phyloP scores from a whole-genome alignment of 306 rosid species.

The Vigna nakashimae region DNA sequence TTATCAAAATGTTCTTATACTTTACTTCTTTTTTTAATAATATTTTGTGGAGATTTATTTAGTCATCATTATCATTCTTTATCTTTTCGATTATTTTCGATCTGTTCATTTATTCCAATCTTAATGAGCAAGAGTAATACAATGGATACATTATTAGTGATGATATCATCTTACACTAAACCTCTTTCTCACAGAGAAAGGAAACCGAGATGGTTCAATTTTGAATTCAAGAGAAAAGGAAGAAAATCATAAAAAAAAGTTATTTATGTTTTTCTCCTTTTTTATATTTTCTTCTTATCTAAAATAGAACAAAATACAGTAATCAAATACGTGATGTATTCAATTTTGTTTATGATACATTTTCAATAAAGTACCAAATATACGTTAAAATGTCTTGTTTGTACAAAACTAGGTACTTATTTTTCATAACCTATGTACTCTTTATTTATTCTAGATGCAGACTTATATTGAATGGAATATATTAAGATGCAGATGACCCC shows the following conservation, averaged over 20 bases:
- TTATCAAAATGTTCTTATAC: conserved; percentile 28
- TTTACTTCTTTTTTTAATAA: conserved; percentile 19
- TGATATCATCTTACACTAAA: neutral
- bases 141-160: neutral
- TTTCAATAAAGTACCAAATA: neutral
- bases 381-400: neutral
- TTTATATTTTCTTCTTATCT: neutral
- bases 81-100: conserved; percentile 30
- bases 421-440: neutral
- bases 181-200: neutral
- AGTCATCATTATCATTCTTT: conserved; percentile 32
- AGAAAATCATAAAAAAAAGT: neutral
- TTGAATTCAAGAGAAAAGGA: conserved; percentile 2
- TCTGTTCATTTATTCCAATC: conserved; percentile 40
- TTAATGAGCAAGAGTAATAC: conserved; percentile 19
- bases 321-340: neutral
- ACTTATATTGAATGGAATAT: neutral
- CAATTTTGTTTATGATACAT: neutral
- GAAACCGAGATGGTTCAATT: neutral
- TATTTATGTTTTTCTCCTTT: no score
- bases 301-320: neutral
- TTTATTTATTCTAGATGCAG: neutral
- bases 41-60: conserved; percentile 34
- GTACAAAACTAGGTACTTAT: neutral
- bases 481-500: neutral